Conservation (phyloP, 352 stramenopile species). For the Peronospora farinosa region DNA sequence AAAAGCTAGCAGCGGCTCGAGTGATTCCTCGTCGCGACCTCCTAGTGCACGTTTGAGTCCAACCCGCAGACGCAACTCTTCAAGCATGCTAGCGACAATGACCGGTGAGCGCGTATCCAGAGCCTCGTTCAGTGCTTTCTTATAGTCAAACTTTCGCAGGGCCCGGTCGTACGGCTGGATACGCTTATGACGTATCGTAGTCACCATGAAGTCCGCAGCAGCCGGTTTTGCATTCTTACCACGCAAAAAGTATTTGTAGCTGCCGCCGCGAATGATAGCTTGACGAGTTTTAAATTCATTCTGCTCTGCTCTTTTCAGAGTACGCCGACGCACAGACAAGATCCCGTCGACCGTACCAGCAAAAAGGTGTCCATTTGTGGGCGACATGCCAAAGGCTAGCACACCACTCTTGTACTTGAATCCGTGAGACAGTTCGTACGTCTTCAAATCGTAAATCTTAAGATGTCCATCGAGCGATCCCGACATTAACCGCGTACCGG, state of each 20-base stretch:
- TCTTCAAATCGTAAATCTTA: constrained; percentile 91
- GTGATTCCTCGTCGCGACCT: constrained; percentile 90
- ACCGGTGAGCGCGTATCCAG: constrained; percentile 87
- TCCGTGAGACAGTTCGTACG: constrained; percentile 85
- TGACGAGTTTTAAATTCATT: constrained; percentile 62
- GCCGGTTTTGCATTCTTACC: constrained; percentile 78
- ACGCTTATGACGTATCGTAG: constrained; percentile 81
- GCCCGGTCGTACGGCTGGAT: constrained; percentile 90
- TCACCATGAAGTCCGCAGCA: constrained; percentile 71
- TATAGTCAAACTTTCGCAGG: constrained; percentile 94
- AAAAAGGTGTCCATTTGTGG: constrained; percentile 79
- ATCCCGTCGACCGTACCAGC: constrained; percentile 69
- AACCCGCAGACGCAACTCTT: constrained; percentile 90
- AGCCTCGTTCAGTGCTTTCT: constrained; percentile 91
- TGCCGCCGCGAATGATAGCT: constrained; percentile 71
- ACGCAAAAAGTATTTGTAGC: constrained; percentile 88
- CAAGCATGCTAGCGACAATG: constrained; percentile 90
- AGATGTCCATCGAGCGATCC: constrained; percentile 88
- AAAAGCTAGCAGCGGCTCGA: constrained; percentile 93
- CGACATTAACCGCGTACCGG: constrained; percentile 81
- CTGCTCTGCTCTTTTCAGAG: constrained; percentile 59
- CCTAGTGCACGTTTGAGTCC: constrained; percentile 86
- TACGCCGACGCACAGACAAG: constrained; percentile 78
- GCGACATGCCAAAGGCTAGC: constrained; percentile 75
- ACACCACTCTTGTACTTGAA: constrained; percentile 86